Evolutionary conservation across 1,284 basidiomycete species (phyloP), one percentile per base, ranked within the genome.

Genomic region (Cronartium ribicola): DNA sequence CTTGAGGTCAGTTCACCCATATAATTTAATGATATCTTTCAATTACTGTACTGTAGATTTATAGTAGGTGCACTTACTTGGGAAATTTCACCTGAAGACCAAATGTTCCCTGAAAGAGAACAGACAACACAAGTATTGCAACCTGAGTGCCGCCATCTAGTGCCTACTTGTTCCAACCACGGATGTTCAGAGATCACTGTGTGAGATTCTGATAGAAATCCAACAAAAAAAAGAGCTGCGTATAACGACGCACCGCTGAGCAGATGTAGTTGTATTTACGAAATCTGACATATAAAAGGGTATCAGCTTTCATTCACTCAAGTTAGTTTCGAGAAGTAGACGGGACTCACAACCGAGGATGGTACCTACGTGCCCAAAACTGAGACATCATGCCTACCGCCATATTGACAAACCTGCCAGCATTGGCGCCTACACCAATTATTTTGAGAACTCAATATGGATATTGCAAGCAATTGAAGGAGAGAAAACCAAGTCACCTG

Each of bases 221-320:
- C 20, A n/a, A 36, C n/a, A n/a, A n/a, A n/a, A n/a, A n/a, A n/a
- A n/a, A n/a, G n/a, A n/a, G n/a, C n/a, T n/a, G n/a, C n/a, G 29
- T 29, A 29, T 29, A 29, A 29, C 29, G 29, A 57, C 66, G 41
- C 11, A 67, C 66, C 36, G 68, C 68, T 7, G 68, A 71, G 37
- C 63, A 13, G 40, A 71, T 43, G 51, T 71, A 71, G 22, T 71
- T 71, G 43, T 69, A 69, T n/a, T 69, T 69, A 7, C 48, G 46
- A 61, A 60, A 69, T 60, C 67, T 69, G 36, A 22, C 17, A 41
- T 61, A 39, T 6, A 22, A 22, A 29, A 61, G 13, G 36, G 0
- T 61, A 4, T 61, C 29, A 29, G 22, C 37, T 61, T 61, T 61
- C 59, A 61, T 29, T 7, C 6, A 29, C 13, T 29, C 20, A 29